phyloP scores from a whole-genome alignment of 225 moss, liverwort and hornwort genomes.

The Lunularia cruciata region DNA sequence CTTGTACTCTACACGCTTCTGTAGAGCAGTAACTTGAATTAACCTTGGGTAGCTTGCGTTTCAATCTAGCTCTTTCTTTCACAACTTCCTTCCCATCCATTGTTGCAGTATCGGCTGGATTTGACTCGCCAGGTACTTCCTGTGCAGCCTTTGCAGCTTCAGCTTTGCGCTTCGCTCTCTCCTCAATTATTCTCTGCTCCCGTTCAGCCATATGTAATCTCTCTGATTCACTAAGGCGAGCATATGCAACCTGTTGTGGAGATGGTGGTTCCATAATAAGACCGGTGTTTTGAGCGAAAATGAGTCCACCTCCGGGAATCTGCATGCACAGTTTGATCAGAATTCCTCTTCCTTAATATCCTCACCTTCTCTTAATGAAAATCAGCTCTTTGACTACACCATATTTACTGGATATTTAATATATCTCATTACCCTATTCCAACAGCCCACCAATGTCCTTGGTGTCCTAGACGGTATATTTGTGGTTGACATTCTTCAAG shows the following conservation, averaged over 20 bases:
- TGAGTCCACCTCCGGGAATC: slow-evolving; percentile 82
- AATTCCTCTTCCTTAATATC: too few species aligned
- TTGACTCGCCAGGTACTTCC: background rate
- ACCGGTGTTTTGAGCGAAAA: slow-evolving; percentile 67
- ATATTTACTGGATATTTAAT: too few species aligned
- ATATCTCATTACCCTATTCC: too few species aligned
- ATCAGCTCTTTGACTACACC: too few species aligned
- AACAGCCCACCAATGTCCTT: too few species aligned
- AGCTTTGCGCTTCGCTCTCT: slow-evolving; percentile 37
- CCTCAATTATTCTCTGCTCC: slow-evolving; percentile 56
- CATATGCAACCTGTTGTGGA: slow-evolving; percentile 64
- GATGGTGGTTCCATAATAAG: slow-evolving; percentile 91
- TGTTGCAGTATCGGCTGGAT: slow-evolving; percentile 8
- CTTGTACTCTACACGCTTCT: background rate
- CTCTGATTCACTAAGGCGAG: slow-evolving; percentile 64
- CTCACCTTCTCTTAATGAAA: too few species aligned
- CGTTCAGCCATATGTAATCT: slow-evolving; percentile 59
- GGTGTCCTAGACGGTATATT: too few species aligned
- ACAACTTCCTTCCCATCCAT: slow-evolving; percentile 1
- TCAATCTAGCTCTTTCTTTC: slow-evolving; percentile 20
- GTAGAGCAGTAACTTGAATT: background rate
- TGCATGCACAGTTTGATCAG: slow-evolving; percentile 21
- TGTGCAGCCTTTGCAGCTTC: slow-evolving; percentile 9
- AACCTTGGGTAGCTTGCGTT: slow-evolving; percentile 40
- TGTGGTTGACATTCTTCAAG: too few species aligned